Percentiles rank a stretch among this genome's conserved stretches.
phyloP scores from a whole-genome alignment of 768 basidiomycete species.

The Tephrocybe sp. region DNA sequence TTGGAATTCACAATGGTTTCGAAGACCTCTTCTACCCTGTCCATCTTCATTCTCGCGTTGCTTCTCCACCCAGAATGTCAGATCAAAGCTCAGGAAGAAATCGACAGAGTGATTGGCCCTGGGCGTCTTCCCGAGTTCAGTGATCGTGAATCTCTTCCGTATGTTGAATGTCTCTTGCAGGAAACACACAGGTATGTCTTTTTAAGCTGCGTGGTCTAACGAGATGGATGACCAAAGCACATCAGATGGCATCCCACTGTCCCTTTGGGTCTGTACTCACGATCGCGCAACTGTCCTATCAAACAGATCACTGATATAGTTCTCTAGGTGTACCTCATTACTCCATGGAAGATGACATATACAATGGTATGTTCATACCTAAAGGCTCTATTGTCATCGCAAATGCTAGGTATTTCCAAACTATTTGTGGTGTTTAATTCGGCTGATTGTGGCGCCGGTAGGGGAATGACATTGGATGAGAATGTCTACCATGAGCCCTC shows the following conservation, averaged over 20 bases:
- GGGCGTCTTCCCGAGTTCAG: constrained; percentile 16
- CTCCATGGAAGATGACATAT: constrained; percentile 17
- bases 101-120: too few relatives aligned
- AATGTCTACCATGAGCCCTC: constrained; percentile 13
- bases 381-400: constrained; percentile 19
- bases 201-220: background rate
- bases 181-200: constrained; percentile 9
- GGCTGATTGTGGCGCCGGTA: background rate
- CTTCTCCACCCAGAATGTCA: constrained; percentile 17
- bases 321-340: constrained; percentile 17
- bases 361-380: constrained; percentile 21
- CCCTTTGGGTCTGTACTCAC: constrained; percentile 10
- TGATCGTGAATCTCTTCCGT: constrained; percentile 15
- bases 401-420: constrained; percentile 9
- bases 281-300: background rate
- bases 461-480: constrained; percentile 17
- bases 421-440: background rate
- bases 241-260: constrained; percentile 15
- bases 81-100: constrained; percentile 13
- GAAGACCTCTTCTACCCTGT: constrained; percentile 9
- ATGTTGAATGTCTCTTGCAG: constrained; percentile 13
- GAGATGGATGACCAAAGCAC: background rate
- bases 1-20: background rate
- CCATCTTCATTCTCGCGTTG: constrained; percentile 13
- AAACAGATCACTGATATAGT: background rate